Base-by-base conservation (phyloP, 228 moss, liverwort and hornwort genomes). In the Sphagnum magellanicum region DNA sequence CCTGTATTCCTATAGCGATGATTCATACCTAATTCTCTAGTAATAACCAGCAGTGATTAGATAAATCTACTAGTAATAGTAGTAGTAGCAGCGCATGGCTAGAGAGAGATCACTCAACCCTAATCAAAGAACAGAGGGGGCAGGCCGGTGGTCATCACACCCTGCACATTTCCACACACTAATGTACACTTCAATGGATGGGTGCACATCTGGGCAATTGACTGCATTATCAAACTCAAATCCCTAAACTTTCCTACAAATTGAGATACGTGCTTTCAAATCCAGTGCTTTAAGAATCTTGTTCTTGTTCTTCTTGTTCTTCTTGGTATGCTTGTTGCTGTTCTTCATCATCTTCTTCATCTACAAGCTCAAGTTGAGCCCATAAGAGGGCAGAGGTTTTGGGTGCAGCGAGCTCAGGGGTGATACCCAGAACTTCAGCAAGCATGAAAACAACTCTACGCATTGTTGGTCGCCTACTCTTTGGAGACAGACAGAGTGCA, bases 381-480 rank as follows among this genome's bases (percentile, higher is more conserved):
- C 95, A 95, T 16, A 95, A 63, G 62, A 90, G 59, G 0, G 92
- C 83, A 0, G 88, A 83, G 6, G 88, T 82, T 51, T 95, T 95
- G 14, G 90, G 85, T 46, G 84, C 85, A 0, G 89, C 95, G 0
- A 83, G 66, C 68, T 87, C 85, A 0, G 95, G 88, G 50, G 95
- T 71, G 76, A 95, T 78, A 61, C 89, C 88, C 4, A 95, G 79
- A 0, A 74, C 78, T 63, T 85, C 92, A 5, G 92, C 63, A 17
- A 95, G 73, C 95, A 90, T 82, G 75, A 70, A 65, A 0, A 81
- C 87, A 12, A 95, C 85, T 77, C 89, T 85, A 8, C 92, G 81
- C 92, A 92, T 92, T n/a, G 92, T 84, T 0, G 95, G 92, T 13
- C 95, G 70, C n/a, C 88, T 85, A 63, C 70, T 95, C 59, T 75